Conservation (phyloP, 2,329 filamentous ascomycete species). For the Colletotrichum sp. region DNA sequence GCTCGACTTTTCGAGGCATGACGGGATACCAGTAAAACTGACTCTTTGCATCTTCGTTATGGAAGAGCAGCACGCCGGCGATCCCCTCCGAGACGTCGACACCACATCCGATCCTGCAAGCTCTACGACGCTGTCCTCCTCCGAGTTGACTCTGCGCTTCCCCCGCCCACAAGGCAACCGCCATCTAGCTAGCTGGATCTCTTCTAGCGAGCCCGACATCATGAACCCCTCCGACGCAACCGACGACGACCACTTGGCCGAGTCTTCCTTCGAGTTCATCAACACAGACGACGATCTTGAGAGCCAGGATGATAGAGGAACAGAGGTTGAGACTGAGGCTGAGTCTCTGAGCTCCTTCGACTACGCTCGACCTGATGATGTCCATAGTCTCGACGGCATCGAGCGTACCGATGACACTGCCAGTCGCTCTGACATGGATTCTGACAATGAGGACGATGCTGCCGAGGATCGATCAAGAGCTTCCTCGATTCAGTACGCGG, state of each 20-base stretch:
- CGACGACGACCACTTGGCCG: constrained; percentile 52
- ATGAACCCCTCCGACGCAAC: constrained; percentile 50
- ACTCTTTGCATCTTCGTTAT: constrained; percentile 49
- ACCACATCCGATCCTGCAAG: constrained; percentile 25
- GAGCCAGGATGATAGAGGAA: constrained; percentile 53
- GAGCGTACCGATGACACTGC: constrained; percentile 46
- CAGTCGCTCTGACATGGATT: constrained; percentile 14
- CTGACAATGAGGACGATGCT: constrained; percentile 21
- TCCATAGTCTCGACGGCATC: constrained; percentile 55
- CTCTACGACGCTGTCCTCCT: constrained; percentile 36
- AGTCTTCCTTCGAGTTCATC: constrained; percentile 64
- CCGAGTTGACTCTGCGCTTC: constrained; percentile 59
- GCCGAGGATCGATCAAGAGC: constrained; percentile 28
- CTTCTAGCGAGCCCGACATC: constrained; percentile 61
- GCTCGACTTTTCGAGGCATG: constrained; percentile 36
- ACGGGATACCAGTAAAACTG: constrained; percentile 37
- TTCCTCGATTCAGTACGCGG: constrained; percentile 53
- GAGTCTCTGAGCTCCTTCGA: constrained; percentile 58
- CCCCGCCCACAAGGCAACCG: constrained; percentile 60
- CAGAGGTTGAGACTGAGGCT: constrained; percentile 45
- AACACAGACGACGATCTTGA: constrained; percentile 59
- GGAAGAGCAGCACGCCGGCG: constrained; percentile 48
- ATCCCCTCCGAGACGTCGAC: constrained; percentile 12
- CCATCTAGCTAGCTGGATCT: constrained; percentile 64
- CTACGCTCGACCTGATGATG: constrained; percentile 53